Evolutionary conservation across 345 rosid species (phyloP).

Genomic region (Toxicodendron radicans): DNA sequence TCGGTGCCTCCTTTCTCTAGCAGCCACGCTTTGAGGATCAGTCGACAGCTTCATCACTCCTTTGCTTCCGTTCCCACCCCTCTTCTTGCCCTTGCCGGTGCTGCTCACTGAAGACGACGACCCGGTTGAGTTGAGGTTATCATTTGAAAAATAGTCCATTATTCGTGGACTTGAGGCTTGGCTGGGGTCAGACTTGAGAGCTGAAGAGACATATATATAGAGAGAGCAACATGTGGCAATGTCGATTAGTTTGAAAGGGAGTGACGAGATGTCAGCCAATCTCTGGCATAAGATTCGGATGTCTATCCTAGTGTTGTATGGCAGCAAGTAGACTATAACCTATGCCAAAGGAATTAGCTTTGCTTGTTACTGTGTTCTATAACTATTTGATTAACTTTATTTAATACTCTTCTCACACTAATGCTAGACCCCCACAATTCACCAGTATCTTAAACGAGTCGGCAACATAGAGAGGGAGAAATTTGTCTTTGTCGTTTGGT

Average conservation of each 20-base stretch:
- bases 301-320: constrained; percentile 31
- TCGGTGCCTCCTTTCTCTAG: constrained; percentile 80
- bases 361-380: constrained; percentile 24
- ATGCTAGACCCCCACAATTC: constrained; percentile 20
- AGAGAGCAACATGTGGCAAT: constrained; percentile 8
- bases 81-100: constrained; percentile 25
- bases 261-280: constrained; percentile 30
- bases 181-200: constrained; percentile 2
- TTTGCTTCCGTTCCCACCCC: constrained; percentile 20
- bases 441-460: background rate
- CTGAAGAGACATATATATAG: constrained; percentile 13
- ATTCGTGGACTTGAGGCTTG: background rate
- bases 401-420: background rate
- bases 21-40: constrained; percentile 92
- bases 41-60: constrained; percentile 57
- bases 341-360: constrained; percentile 22
- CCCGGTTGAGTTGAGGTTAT: constrained; percentile 33
- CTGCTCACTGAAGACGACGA: constrained; percentile 28
- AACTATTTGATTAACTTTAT: constrained; percentile 20
- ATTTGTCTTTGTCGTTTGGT: constrained; percentile 15
- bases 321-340: constrained; percentile 15
- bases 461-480: background rate
- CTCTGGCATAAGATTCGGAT: constrained; percentile 58
- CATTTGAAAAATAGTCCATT: constrained; percentile 30
- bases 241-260: constrained; percentile 12